A percentile compares a stretch with the other conserved stretches of the same genome.
phyloP scores from a whole-genome alignment of 2,329 filamentous ascomycete genomes.

The Calonectria crousiana region DNA sequence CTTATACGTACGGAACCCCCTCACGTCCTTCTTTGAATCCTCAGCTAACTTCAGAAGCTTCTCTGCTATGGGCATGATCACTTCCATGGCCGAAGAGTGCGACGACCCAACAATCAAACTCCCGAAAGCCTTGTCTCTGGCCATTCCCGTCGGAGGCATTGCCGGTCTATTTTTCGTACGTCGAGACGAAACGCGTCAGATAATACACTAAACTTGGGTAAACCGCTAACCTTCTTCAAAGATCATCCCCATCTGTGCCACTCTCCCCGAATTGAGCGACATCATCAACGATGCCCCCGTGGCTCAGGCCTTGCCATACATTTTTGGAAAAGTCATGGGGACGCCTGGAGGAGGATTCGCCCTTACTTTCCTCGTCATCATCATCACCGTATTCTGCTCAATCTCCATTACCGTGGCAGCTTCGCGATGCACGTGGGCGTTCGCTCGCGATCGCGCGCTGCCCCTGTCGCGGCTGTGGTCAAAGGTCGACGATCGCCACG shows the following conservation, averaged over 20 bases:
- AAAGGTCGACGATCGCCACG: slow-evolving; percentile 72
- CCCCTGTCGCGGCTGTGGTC: slow-evolving; percentile 76
- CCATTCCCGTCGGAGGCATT: slow-evolving; percentile 72
- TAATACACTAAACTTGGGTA: slow-evolving; percentile 49
- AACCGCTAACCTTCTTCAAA: neutral
- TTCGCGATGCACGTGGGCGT: slow-evolving; percentile 80
- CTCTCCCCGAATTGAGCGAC: slow-evolving; percentile 73
- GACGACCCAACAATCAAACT: slow-evolving; percentile 70
- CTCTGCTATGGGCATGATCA: slow-evolving; percentile 64
- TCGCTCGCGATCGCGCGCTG: slow-evolving; percentile 80
- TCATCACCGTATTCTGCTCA: slow-evolving; percentile 82
- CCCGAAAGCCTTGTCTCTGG: slow-evolving; percentile 75
- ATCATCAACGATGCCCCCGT: slow-evolving; percentile 74
- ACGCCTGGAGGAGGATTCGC: slow-evolving; percentile 82
- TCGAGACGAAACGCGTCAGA: neutral
- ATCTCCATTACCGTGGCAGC: slow-evolving; percentile 81
- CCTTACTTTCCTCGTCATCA: slow-evolving; percentile 79
- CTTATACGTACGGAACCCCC: slow-evolving; percentile 44
- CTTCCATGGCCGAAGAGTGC: slow-evolving; percentile 70
- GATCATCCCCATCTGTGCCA: slow-evolving; percentile 61
- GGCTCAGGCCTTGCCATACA: slow-evolving; percentile 79
- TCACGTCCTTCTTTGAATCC: neutral
- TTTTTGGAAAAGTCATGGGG: slow-evolving; percentile 82
- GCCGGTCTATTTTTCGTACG: slow-evolving; percentile 72
- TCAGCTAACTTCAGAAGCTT: slow-evolving; percentile 32